phyloP scores from a whole-genome alignment of 2,329 filamentous ascomycete genomes.

The Calonectria ilicicola region DNA sequence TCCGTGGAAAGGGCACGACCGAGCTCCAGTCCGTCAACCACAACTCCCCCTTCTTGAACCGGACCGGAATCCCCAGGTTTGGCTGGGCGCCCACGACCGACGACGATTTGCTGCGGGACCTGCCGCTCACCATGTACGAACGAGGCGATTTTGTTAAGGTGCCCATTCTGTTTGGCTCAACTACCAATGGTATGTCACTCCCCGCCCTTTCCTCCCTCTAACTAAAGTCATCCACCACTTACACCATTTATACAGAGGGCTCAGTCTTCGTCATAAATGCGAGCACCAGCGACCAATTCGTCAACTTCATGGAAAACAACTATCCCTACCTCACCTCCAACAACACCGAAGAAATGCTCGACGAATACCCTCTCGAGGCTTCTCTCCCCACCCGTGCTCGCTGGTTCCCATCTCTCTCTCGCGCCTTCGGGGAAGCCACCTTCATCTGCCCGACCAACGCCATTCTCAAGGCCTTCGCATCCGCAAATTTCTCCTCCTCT shows the following conservation, averaged over 20 bases:
- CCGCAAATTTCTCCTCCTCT: constrained; percentile 26
- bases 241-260: constrained; percentile 53
- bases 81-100: constrained; percentile 66
- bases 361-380: constrained; percentile 53
- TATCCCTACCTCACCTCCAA: constrained; percentile 56
- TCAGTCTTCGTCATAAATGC: constrained; percentile 57
- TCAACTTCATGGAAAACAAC: constrained; percentile 58
- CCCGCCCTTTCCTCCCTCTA: background rate
- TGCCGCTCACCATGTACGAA: constrained; percentile 55
- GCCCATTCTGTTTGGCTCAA: constrained; percentile 58
- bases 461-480: constrained; percentile 50
- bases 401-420: constrained; percentile 58
- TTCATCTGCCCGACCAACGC: constrained; percentile 58
- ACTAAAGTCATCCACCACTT: constrained; percentile 26
- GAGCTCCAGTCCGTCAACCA: constrained; percentile 56
- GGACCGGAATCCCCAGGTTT: constrained; percentile 52
- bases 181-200: constrained; percentile 54
- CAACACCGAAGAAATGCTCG: constrained; percentile 50
- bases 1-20: constrained; percentile 51
- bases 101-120: constrained; percentile 57
- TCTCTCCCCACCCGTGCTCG: constrained; percentile 51
- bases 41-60: constrained; percentile 54
- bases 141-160: constrained; percentile 56
- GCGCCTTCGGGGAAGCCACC: constrained; percentile 59
- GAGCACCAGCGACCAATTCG: constrained; percentile 47